Evolutionary conservation across 768 basidiomycete genomes (phyloP).

Genomic region (Plicaturopsis crispa): DNA sequence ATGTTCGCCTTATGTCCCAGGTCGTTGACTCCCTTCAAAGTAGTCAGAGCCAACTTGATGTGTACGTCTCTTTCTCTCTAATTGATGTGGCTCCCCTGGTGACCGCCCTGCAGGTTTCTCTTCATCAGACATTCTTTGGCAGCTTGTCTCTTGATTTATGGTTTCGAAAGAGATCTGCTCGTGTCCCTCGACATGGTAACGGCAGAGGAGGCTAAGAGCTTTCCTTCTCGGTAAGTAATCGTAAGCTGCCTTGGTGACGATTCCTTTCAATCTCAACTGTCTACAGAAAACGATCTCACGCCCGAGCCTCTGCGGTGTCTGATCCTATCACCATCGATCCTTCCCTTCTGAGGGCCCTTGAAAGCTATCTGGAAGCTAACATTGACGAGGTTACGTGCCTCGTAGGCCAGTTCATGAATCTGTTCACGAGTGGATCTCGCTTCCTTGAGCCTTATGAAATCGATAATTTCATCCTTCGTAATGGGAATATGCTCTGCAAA

Average conservation of each 20-base stretch:
- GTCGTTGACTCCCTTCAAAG: constrained; percentile 29
- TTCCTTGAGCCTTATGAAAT: constrained; percentile 60
- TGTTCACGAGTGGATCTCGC: constrained; percentile 52
- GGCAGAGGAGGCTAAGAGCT: constrained; percentile 36
- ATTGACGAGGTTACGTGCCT: constrained; percentile 44
- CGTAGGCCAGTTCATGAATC: constrained; percentile 53
- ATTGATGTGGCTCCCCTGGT: background rate
- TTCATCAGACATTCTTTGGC: constrained; percentile 60
- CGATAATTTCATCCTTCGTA: constrained; percentile 66
- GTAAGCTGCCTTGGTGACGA: too few relatives aligned
- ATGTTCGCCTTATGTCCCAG: constrained; percentile 32
- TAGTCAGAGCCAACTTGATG: constrained; percentile 18
- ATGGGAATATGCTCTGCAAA: constrained; percentile 45
- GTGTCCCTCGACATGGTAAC: constrained; percentile 36
- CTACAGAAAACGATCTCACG: constrained; percentile 32
- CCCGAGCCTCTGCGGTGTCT: constrained; percentile 30
- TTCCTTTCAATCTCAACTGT: too few relatives aligned
- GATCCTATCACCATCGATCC: constrained; percentile 60
- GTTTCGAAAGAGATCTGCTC: constrained; percentile 49
- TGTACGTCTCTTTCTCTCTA: constrained; percentile 25
- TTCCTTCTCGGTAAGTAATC: constrained; percentile 58
- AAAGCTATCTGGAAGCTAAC: constrained; percentile 39
- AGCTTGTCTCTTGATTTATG: constrained; percentile 56
- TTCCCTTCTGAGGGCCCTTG: constrained; percentile 47
- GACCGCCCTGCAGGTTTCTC: constrained; percentile 21